A percentile compares a stretch with the other conserved stretches of the same genome.
Conservation (phyloP, 202 grass and related monocot genomes). For the Panicum virgatum region DNA sequence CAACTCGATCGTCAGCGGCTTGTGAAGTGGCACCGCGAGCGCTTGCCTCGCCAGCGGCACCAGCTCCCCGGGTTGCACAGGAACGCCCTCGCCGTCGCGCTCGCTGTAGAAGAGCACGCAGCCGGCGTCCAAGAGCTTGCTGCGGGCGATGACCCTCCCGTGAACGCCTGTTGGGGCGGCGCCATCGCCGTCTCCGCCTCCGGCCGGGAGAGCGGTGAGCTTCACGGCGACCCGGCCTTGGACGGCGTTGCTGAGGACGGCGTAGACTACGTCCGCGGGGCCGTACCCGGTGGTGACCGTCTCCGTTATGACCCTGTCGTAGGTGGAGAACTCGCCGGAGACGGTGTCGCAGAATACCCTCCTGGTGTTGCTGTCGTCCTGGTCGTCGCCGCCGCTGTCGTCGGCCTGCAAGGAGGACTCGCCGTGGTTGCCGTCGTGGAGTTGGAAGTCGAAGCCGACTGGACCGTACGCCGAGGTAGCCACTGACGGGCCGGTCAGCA, state of each 20-base stretch:
- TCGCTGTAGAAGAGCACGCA: not conserved
- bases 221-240: not conserved
- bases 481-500: not conserved
- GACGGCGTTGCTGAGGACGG: not conserved
- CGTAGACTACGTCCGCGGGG: not conserved
- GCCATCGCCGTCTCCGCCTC: not conserved
- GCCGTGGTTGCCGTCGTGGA: not conserved
- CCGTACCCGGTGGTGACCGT: not conserved
- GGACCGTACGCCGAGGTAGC: not conserved
- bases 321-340: not conserved
- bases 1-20: not conserved
- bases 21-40: not conserved
- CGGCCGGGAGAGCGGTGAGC: not conserved
- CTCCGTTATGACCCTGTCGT: not conserved
- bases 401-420: not conserved
- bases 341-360: not conserved
- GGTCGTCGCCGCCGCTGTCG: not conserved
- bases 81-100: not conserved
- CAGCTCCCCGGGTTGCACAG: not conserved
- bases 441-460: not conserved
- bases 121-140: not conserved
- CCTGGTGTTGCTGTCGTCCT: not conserved
- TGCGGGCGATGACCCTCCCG: not conserved
- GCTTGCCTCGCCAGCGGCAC: not conserved
- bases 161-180: not conserved